Evolutionary conservation across 2,329 filamentous ascomycete genomes (phyloP), one percentile per base, ranked within the genome.

Genomic region (Alternaria alternata): DNA sequence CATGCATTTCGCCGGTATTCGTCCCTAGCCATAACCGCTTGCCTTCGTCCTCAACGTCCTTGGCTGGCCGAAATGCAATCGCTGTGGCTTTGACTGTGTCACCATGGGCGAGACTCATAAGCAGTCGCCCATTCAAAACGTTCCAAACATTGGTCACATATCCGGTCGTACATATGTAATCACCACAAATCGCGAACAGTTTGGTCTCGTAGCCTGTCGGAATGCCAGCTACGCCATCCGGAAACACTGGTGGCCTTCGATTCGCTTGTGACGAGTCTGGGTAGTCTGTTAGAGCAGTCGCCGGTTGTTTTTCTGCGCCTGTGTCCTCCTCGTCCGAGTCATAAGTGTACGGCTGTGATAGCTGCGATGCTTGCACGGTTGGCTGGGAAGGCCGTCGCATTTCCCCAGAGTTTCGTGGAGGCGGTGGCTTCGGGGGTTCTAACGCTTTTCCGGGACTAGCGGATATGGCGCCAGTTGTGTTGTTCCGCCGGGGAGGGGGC

Each of bases 61-160:
- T 83, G 1, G 90, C 91, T 3, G 94, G 93, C 75, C 96, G 96
- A 80, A 99, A 99, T 0, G 88, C 86, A 6, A 97, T 82, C 2
- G 93, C 88, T 2, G 93, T 90, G 7, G 92, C 90, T 74, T 91
- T 96, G 63, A 93, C 84, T 2, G 91, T 92, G 73, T 99, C 95
- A 1, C 91, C 91, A 76, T 97, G 94, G 52, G 89, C 86, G 64
- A 97, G 80, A 68, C 88, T 95, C 84, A 96, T 87, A 14, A 96
- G 74, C 51, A 92, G 84, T 68, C 96, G 91, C 3, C 94, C 94
- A 54, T 93, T 93, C 11, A 88, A 81, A 24, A 97, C 79, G 75
- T 89, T 94, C 94, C 95, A 99, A 0, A 94, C 92, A 62, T 92
- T 87, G 1, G 94, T 98, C 63, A 95, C 84, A 64, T 91, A 90